Conservation (phyloP, 345 rosid species). For the Euphorbia lathyris region DNA sequence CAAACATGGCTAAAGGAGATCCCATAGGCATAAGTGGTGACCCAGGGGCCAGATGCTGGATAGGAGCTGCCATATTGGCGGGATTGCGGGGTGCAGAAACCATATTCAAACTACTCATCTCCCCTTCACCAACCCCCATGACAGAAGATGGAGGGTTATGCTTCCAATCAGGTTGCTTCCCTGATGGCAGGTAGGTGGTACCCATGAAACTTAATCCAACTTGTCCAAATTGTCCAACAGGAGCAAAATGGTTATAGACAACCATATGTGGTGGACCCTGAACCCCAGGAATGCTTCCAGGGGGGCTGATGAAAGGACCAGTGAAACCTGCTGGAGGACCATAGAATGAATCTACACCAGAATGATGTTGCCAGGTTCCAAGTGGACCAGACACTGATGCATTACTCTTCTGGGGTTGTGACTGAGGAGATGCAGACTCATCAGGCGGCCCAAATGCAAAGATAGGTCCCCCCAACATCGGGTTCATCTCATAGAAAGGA, state of each 20-base stretch:
- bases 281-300: constrained; percentile 82
- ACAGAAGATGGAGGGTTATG: constrained; percentile 65
- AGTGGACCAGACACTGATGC: constrained; percentile 56
- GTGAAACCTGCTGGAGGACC: constrained; percentile 83
- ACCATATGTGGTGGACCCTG: constrained; percentile 97
- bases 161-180: no score
- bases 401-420: constrained; percentile 72
- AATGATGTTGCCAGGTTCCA: constrained; percentile 80
- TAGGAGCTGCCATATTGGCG: constrained; percentile 52
- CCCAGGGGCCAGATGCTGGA: constrained; percentile 79
- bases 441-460: constrained; percentile 90
- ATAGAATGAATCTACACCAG: constrained; percentile 89
- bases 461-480: constrained; percentile 81
- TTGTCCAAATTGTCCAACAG: constrained; percentile 94
- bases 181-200: constrained; percentile 80
- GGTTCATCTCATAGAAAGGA: constrained; percentile 91
- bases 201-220: constrained; percentile 97
- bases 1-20: constrained; percentile 86
- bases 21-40: constrained; percentile 71
- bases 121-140: constrained; percentile 58
- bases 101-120: constrained; percentile 49
- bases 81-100: constrained; percentile 59
- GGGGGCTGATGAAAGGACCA: constrained; percentile 85
- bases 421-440: constrained; percentile 59
- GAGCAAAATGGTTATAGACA: constrained; percentile 96